Evolutionary conservation across 2,329 filamentous ascomycete genomes (phyloP).

Genomic region (Cordyceps militaris): DNA sequence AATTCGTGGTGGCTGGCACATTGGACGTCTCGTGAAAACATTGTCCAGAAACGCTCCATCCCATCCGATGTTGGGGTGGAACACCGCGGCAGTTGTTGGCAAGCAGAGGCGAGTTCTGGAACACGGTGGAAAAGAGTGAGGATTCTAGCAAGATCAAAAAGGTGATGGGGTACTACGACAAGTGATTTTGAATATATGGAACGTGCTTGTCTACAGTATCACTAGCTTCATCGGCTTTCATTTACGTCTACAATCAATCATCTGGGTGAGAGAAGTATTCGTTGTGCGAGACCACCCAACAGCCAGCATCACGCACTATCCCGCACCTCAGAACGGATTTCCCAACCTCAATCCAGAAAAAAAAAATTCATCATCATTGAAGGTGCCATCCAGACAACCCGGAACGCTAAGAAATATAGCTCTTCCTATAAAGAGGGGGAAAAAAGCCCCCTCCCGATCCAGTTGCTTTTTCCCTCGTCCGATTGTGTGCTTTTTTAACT

Average conservation of each 20-base stretch:
- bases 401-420: too few species aligned
- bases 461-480: background rate
- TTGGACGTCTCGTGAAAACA: slow-evolving; percentile 5
- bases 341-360: too few species aligned
- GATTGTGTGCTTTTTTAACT: background rate
- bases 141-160: background rate
- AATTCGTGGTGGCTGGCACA: slow-evolving; percentile 13
- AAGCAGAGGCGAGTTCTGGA: slow-evolving; percentile 42
- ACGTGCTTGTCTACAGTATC: too few species aligned
- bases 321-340: too few species aligned
- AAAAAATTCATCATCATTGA: background rate
- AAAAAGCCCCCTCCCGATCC: background rate
- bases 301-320: too few species aligned
- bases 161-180: background rate
- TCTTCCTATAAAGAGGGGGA: too few species aligned
- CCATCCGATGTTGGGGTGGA: slow-evolving; percentile 26
- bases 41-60: background rate
- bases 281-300: too few species aligned
- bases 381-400: background rate
- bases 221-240: too few species aligned
- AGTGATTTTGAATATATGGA: background rate
- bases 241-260: too few species aligned
- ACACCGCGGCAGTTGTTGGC: slow-evolving; percentile 49
- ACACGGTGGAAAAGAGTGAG: slow-evolving; percentile 31
- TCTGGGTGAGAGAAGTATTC: too few species aligned